Evolutionary conservation across 768 basidiomycete genomes (phyloP).

Genomic region (Boletus reticulatus): DNA sequence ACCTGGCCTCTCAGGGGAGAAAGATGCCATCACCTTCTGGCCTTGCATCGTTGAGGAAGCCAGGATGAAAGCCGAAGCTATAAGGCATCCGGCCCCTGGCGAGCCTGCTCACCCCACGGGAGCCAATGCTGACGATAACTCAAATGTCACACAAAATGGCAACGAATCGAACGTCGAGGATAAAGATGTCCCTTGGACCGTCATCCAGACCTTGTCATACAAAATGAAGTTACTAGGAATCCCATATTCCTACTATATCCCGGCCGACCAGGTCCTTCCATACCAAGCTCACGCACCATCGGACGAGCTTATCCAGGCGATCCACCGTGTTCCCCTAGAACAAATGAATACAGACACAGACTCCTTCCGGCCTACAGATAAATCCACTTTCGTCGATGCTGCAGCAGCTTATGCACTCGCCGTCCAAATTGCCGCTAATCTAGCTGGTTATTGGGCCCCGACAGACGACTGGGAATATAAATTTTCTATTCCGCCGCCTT

Average conservation of each 20-base stretch:
- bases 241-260: constrained; percentile 43
- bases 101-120: neutral
- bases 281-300: constrained; percentile 69
- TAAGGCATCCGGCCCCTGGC: constrained; percentile 26
- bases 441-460: constrained; percentile 66
- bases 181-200: constrained; percentile 47
- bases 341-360: constrained; percentile 45
- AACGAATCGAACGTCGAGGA: constrained; percentile 11
- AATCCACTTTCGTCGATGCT: constrained; percentile 45
- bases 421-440: constrained; percentile 62
- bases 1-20: constrained; percentile 33
- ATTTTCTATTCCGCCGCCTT: constrained; percentile 39
- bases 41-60: constrained; percentile 66
- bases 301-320: constrained; percentile 46
- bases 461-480: constrained; percentile 73
- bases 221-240: constrained; percentile 67
- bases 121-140: constrained; percentile 1
- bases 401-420: constrained; percentile 67
- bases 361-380: constrained; percentile 48
- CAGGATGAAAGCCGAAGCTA: constrained; percentile 45
- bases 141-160: constrained; percentile 5
- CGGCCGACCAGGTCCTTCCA: constrained; percentile 63
- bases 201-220: constrained; percentile 62
- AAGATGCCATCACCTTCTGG: constrained; percentile 64
- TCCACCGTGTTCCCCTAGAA: constrained; percentile 44